These are phyloP conservation scores for Poronia punctata DNA, from an alignment of 495 filamentous ascomycete genomes.

Conservation along the genomic window DNA sequence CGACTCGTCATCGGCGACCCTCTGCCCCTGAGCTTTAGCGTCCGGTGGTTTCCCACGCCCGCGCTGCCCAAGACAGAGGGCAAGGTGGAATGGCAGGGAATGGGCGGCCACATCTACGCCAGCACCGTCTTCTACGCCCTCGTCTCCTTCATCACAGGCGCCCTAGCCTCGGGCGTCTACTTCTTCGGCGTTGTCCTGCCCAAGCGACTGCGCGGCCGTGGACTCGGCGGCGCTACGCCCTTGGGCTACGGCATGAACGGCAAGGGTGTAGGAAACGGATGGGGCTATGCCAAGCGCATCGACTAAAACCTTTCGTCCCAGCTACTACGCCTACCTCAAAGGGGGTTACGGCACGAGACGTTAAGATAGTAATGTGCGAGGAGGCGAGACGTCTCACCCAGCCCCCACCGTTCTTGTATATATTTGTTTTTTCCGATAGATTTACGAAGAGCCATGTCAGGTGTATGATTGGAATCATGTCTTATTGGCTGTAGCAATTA, in stretches of 20 bases:
- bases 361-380: not conserved
- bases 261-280: slow-evolving; percentile 44
- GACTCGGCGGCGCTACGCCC: slow-evolving; percentile 49
- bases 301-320: slow-evolving; percentile 13
- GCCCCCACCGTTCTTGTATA: slow-evolving; percentile 5
- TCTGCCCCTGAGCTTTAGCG: slow-evolving; percentile 69
- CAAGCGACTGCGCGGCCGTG: slow-evolving; percentile 37
- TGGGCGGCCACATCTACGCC: slow-evolving; percentile 61
- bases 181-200: slow-evolving; percentile 60
- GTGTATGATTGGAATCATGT: not conserved
- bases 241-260: slow-evolving; percentile 41
- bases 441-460: slow-evolving; percentile 7
- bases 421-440: slow-evolving; percentile 3
- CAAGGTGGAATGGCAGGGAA: slow-evolving; percentile 50
- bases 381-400: not conserved
- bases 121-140: slow-evolving; percentile 59
- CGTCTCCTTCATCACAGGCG: slow-evolving; percentile 50
- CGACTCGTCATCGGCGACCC: slow-evolving; percentile 82
- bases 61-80: slow-evolving; percentile 51
- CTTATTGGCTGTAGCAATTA: slow-evolving; percentile 10
- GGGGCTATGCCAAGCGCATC: slow-evolving; percentile 45
- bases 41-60: slow-evolving; percentile 80
- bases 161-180: slow-evolving; percentile 48
- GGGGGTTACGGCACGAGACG: slow-evolving; percentile 4
- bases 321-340: not conserved